These are phyloP conservation scores for Sphagnum fallax DNA, from an alignment of 228 moss, liverwort and hornwort species.

Conservation along the genomic window DNA sequence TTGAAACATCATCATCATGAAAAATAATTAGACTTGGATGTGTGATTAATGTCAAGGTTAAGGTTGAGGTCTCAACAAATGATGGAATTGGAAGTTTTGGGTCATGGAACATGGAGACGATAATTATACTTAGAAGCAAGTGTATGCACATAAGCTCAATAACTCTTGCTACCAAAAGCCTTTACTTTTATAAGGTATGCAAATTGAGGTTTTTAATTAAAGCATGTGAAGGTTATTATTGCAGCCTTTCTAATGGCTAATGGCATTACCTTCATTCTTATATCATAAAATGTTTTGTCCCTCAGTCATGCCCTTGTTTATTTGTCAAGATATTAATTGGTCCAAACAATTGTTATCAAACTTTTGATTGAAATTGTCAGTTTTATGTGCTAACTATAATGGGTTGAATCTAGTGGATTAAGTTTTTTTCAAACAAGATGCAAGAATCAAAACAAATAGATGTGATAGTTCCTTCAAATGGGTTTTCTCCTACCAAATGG, in stretches of 20 bases:
- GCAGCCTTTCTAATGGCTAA: too few species aligned
- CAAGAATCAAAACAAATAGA: constrained; percentile 95
- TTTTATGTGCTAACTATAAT: too few species aligned
- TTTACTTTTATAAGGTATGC: constrained; percentile 85
- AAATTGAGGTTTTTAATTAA: too few species aligned
- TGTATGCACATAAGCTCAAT: constrained; percentile 90
- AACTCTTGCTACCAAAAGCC: constrained; percentile 95
- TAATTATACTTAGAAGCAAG: constrained; percentile 66
- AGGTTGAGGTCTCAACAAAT: constrained; percentile 18
- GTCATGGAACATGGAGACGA: constrained; percentile 67
- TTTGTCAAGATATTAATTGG: too few species aligned
- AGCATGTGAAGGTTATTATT: too few species aligned
- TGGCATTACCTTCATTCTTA: too few species aligned
- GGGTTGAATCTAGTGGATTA: constrained; percentile 8
- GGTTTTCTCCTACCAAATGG: background rate
- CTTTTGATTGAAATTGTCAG: too few species aligned
- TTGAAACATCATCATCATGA: background rate
- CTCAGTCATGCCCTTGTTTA: too few species aligned
- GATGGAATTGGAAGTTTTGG: constrained; percentile 36
- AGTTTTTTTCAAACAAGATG: constrained; percentile 99
- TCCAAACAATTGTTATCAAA: too few species aligned
- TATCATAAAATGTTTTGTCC: too few species aligned
- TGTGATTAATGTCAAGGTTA: too few species aligned
- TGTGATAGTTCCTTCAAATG: constrained; percentile 66
- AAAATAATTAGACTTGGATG: too few species aligned